Percentiles rank a stretch among this genome's conserved stretches.
These are phyloP conservation scores for Exophiala spinifera DNA, from an alignment of 2,329 filamentous ascomycete species.

Conservation along the genomic window DNA sequence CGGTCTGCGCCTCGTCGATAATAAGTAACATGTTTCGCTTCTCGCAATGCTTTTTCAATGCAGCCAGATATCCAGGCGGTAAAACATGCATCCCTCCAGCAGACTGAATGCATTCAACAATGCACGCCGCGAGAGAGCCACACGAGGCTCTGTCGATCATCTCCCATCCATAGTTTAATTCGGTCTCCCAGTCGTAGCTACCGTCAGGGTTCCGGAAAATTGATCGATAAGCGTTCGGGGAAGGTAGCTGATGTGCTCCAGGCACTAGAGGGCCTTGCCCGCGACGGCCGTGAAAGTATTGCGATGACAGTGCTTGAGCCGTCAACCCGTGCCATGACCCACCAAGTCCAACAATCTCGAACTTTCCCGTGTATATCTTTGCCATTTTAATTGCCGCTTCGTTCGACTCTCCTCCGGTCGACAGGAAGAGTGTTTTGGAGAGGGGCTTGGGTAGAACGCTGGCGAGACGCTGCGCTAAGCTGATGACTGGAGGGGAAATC, in stretches of 20 bases:
- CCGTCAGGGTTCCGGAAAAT: conserved; percentile 58
- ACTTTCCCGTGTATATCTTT: conserved; percentile 61
- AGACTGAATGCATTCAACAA: conserved; percentile 58
- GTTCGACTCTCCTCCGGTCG: conserved; percentile 55
- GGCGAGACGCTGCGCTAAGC: conserved; percentile 50
- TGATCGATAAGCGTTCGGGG: conserved; percentile 60
- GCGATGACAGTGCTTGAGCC: conserved; percentile 49
- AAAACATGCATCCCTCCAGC: conserved; percentile 59
- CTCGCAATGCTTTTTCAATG: conserved; percentile 52
- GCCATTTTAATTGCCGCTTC: conserved; percentile 64
- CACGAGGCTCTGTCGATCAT: conserved; percentile 57
- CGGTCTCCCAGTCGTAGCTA: conserved; percentile 61
- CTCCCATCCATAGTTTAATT: conserved; percentile 59
- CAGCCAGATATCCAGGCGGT: conserved; percentile 56
- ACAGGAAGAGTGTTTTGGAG: conserved; percentile 56
- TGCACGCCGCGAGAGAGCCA: conserved; percentile 60
- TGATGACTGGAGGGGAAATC: conserved; percentile 55
- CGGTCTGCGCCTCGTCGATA: conserved; percentile 59
- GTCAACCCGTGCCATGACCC: conserved; percentile 63
- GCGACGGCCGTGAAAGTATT: conserved; percentile 52
- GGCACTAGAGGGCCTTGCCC: conserved; percentile 47
- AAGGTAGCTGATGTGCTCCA: conserved; percentile 55
- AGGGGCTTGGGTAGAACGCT: conserved; percentile 48
- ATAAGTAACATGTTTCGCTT: conserved; percentile 56
- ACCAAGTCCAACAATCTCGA: conserved; percentile 59